Base-by-base conservation (phyloP, 1,284 basidiomycete genomes). In the Butyriboletus appendiculatus region DNA sequence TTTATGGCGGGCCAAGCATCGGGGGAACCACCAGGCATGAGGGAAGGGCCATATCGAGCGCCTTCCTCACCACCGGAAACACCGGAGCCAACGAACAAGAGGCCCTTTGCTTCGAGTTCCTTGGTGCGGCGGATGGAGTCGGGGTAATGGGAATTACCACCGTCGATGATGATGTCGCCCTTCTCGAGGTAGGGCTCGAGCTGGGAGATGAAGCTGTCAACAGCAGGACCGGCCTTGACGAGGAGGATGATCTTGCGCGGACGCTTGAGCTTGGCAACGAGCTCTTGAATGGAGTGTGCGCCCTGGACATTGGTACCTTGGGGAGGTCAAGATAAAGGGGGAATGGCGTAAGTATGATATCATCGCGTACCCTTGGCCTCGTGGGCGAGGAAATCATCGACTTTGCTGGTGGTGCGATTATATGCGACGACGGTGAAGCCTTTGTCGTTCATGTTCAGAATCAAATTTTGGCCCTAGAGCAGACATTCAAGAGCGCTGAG, bases 21-120 rank as follows among this genome's bases (percentile, higher is more conserved):
- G 52, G 86, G 73, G 44, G 92, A 94, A 68, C 97, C 97, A 81
- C 97, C 97, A 62, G 97, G 97, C 97, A 99, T 99, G 75, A 99
- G 88, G 57, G 96, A 98, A 59, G 97, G 97, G 55, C 97, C 97
- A 73, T 97, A 75, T 62, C 97, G 90, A 62, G 97, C 97, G 77
- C 97, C 97, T 76, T 99, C 97, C 79, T 99, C 97, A 78, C 97
- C 97, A 73, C 97, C 97, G 48, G 96, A 99, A 57, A 99, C 97
- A 84, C 97, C 97, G 60, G 94, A 96, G 63, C 97, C 97, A 66
- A 99, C 96, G 67, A 96, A 99, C 66, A 98, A 85, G 64, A 98
- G 78, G 50, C 96, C 96, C 81, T 98, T 96, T 57, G 84, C 73
- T 78, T 98, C 96, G 66, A 99, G 88, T 72, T 96, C 94, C 74